phyloP scores from a whole-genome alignment of 352 stramenopile genomes.

The Globisporangium irregulare region DNA sequence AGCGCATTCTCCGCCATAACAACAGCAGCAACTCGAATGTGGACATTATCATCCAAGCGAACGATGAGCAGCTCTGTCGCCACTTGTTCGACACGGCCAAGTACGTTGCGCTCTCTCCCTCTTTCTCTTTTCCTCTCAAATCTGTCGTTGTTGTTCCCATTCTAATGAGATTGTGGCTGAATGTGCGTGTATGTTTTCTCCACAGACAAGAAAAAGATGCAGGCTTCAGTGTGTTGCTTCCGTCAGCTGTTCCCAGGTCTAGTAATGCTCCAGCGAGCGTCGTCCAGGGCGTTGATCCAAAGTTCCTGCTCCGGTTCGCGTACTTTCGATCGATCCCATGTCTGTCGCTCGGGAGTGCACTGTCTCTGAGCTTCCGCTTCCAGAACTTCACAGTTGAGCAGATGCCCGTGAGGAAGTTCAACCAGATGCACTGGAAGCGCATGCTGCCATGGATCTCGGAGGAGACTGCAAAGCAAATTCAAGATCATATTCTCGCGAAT shows the following conservation, averaged over 20 bases:
- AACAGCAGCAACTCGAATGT: constrained; percentile 25
- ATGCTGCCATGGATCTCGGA: constrained; percentile 83
- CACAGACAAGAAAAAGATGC: constrained; percentile 28
- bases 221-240: constrained; percentile 32
- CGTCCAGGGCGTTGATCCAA: constrained; percentile 30
- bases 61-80: constrained; percentile 10
- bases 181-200: neutral
- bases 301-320: constrained; percentile 49
- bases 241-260: constrained; percentile 2
- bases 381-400: constrained; percentile 55
- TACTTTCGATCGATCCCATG: constrained; percentile 56
- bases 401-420: constrained; percentile 78
- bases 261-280: neutral
- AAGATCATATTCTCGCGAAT: constrained; percentile 38
- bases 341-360: constrained; percentile 51
- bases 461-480: constrained; percentile 43
- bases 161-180: neutral
- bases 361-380: constrained; percentile 82
- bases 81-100: constrained; percentile 13
- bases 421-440: constrained; percentile 81
- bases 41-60: constrained; percentile 13
- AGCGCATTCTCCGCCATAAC: constrained; percentile 21
- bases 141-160: neutral
- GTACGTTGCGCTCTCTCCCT: constrained; percentile 5
- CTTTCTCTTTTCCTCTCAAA: neutral